These are phyloP conservation scores for Trichoderma asperellum DNA, from an alignment of 2,329 filamentous ascomycete genomes.

Conservation along the genomic window DNA sequence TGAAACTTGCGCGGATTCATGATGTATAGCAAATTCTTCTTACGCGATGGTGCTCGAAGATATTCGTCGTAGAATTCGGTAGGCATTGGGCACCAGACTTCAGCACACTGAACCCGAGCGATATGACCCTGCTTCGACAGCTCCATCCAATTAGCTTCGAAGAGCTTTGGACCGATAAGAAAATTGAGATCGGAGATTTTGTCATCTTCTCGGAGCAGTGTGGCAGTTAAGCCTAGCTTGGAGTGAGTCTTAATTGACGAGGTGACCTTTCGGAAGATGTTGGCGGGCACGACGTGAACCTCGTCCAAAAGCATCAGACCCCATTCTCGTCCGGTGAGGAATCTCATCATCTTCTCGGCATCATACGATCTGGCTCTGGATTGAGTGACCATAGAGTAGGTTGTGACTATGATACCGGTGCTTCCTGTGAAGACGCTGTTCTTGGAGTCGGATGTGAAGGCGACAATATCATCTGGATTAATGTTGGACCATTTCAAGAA, in stretches of 20 bases:
- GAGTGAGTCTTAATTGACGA: constrained; percentile 92
- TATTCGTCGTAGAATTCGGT: constrained; percentile 98
- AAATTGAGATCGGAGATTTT: constrained; percentile 98
- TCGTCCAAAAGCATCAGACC: constrained; percentile 96
- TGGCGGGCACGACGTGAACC: constrained; percentile 95
- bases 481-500: constrained; percentile 98
- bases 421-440: constrained; percentile 76
- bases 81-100: constrained; percentile 99
- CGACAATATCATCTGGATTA: constrained; percentile 86
- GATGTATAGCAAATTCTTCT: constrained; percentile 70
- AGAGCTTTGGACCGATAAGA: constrained; percentile 93
- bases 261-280: constrained; percentile 94
- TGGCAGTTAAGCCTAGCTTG: constrained; percentile 93
- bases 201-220: constrained; percentile 92
- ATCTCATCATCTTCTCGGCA: constrained; percentile 96
- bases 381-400: constrained; percentile 98
- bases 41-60: constrained; percentile 65
- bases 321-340: constrained; percentile 88
- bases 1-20: constrained; percentile 99
- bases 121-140: constrained; percentile 96
- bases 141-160: constrained; percentile 99
- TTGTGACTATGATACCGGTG: constrained; percentile 95
- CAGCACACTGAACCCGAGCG: constrained; percentile 93
- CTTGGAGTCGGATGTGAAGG: constrained; percentile 95
- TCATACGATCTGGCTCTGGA: constrained; percentile 86